A percentile compares a stretch with the other conserved stretches of the same genome.
phyloP scores from a whole-genome alignment of 2,329 filamentous ascomycete genomes.

The Tolypocladium tropicale region DNA sequence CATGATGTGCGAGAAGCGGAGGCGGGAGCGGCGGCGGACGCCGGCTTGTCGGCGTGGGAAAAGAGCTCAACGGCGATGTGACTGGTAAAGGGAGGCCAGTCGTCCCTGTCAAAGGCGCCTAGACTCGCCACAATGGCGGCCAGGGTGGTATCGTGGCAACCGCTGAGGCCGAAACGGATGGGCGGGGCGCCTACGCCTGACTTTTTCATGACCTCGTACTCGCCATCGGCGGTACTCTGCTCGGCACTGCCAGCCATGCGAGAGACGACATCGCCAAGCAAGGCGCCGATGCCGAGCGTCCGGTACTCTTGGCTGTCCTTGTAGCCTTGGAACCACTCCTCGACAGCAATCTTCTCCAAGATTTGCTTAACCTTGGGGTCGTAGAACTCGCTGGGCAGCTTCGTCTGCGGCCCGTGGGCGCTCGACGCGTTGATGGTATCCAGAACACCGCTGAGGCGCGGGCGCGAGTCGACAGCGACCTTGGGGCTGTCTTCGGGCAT shows the following conservation, averaged over 20 bases:
- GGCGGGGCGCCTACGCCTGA: slow-evolving; percentile 17
- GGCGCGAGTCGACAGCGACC: slow-evolving; percentile 75
- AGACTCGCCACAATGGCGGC: slow-evolving; percentile 68
- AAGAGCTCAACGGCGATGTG: slow-evolving; percentile 90
- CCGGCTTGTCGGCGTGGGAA: slow-evolving; percentile 18
- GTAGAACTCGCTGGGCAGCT: slow-evolving; percentile 79
- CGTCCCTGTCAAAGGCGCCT: slow-evolving; percentile 61
- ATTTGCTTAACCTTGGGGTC: slow-evolving; percentile 60
- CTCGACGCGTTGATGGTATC: slow-evolving; percentile 85
- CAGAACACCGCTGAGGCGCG: slow-evolving; percentile 81
- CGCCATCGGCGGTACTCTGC: slow-evolving; percentile 40
- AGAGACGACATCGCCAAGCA: slow-evolving; percentile 74
- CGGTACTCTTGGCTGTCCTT: slow-evolving; percentile 78
- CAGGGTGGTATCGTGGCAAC: slow-evolving; percentile 90
- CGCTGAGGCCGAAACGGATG: slow-evolving; percentile 69
- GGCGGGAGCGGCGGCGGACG: neutral
- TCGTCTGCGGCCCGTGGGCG: slow-evolving; percentile 66
- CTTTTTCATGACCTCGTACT: slow-evolving; percentile 34
- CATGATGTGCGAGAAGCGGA: slow-evolving; percentile 8
- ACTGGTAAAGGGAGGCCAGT: slow-evolving; percentile 90
- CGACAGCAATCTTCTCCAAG: slow-evolving; percentile 65
- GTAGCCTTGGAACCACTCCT: slow-evolving; percentile 92
- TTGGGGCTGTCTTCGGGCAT: slow-evolving; percentile 62
- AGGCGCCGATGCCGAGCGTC: slow-evolving; percentile 72
- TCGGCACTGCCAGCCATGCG: slow-evolving; percentile 61